Percentiles rank a stretch among this genome's conserved stretches.
These are phyloP conservation scores for Paramecium sonneborni DNA, from an alignment of 73 alveolate species.

Conservation along the genomic window DNA sequence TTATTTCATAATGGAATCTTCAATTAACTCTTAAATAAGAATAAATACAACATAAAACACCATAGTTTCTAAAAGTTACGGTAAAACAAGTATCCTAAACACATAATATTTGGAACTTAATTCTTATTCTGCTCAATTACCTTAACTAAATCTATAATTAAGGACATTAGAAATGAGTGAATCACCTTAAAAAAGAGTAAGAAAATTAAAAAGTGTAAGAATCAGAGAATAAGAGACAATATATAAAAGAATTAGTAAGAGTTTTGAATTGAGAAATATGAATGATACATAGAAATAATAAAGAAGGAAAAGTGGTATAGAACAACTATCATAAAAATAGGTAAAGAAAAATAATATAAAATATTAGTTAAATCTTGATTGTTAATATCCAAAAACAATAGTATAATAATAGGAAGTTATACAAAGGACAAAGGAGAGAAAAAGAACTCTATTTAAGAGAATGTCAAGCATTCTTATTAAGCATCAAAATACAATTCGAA, in stretches of 20 bases:
- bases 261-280: neutral
- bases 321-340: neutral
- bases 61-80: neutral
- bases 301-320: conserved; percentile 4
- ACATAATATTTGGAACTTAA: neutral
- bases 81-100: neutral
- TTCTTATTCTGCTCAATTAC: neutral
- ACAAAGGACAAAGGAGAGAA: neutral
- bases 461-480: neutral
- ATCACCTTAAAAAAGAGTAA: neutral
- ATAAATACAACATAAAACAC: neutral
- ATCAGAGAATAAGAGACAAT: neutral
- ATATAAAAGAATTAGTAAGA: neutral
- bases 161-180: neutral
- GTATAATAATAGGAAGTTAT: neutral
- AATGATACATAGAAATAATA: neutral
- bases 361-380: neutral
- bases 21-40: neutral
- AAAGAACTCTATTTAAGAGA: neutral
- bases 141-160: neutral
- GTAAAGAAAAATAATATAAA: neutral
- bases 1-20: neutral
- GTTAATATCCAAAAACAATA: neutral
- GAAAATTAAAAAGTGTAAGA: neutral
- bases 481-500: neutral